phyloP scores from a whole-genome alignment of 495 filamentous ascomycete species.

The Neohortaea acidophila region DNA sequence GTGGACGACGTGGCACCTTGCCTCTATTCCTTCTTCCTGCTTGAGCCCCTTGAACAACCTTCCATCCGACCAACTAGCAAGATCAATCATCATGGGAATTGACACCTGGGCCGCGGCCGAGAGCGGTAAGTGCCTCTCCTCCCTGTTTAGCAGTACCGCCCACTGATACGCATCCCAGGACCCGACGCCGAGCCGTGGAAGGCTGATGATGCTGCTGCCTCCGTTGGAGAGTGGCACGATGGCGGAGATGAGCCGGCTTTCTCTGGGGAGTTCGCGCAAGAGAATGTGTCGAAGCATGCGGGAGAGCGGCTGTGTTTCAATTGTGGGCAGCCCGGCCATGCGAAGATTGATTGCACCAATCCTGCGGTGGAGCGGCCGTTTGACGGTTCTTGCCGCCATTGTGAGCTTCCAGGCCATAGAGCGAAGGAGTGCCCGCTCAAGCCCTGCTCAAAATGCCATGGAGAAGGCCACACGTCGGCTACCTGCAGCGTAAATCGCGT shows the following conservation, averaged over 20 bases:
- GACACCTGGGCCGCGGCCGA: conserved; percentile 6
- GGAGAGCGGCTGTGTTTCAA: conserved; percentile 49
- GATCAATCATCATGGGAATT: not conserved
- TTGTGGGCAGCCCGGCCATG: conserved; percentile 58
- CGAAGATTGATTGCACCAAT: conserved; percentile 53
- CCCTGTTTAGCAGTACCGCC: not conserved
- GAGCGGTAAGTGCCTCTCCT: not conserved
- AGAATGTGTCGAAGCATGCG: conserved; percentile 15
- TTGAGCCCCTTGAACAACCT: too few species aligned
- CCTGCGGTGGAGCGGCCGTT: conserved; percentile 38
- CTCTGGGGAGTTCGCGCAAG: not conserved
- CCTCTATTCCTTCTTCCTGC: too few species aligned
- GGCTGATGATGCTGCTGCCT: not conserved
- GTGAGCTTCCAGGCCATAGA: conserved; percentile 51
- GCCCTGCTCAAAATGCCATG: conserved; percentile 62
- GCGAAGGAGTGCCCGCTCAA: conserved; percentile 56
- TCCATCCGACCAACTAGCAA: too few species aligned
- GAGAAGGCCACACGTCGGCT: conserved; percentile 42
- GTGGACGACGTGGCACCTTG: too few species aligned
- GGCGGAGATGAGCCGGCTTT: conserved; percentile 14
- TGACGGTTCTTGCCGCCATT: conserved; percentile 56
- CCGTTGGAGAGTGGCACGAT: conserved; percentile 11
- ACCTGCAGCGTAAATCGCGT: conserved; percentile 53
- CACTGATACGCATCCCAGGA: not conserved
- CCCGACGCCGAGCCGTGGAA: conserved; percentile 5